These are phyloP conservation scores for Cytospora piceicola DNA, from an alignment of 2,329 filamentous ascomycete species.

Conservation along the genomic window DNA sequence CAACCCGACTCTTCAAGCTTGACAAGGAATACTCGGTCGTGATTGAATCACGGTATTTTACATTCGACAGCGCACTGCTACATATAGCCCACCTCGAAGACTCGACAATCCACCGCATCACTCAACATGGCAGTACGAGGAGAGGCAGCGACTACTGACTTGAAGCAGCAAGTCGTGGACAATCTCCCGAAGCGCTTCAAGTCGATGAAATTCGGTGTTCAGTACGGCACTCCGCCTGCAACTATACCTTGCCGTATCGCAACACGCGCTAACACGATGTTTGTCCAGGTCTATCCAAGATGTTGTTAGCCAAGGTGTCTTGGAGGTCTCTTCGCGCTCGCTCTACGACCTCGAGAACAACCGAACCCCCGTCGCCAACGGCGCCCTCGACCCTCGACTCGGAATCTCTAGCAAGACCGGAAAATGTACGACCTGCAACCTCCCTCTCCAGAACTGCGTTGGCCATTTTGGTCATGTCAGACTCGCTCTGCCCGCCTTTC, in stretches of 20 bases:
- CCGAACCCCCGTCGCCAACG: constrained; percentile 76
- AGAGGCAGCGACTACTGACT: constrained; percentile 39
- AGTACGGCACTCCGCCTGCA: constrained; percentile 56
- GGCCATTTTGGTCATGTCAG: constrained; percentile 95
- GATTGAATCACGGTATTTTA: not conserved
- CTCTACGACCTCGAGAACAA: constrained; percentile 83
- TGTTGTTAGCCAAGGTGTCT: constrained; percentile 91
- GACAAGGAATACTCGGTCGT: constrained; percentile 7
- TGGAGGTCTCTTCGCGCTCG: constrained; percentile 91
- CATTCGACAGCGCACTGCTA: not conserved
- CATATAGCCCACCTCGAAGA: not conserved
- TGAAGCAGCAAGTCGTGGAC: constrained; percentile 90
- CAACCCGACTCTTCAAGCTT: constrained; percentile 4
- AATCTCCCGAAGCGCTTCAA: constrained; percentile 89
- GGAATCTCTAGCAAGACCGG: constrained; percentile 85
- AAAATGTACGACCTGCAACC: constrained; percentile 80
- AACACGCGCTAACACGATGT: not conserved
- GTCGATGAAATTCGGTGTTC: constrained; percentile 90
- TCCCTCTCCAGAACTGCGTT: constrained; percentile 81
- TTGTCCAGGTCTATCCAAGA: constrained; percentile 78
- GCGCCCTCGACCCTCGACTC: constrained; percentile 85
- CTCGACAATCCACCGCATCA: not conserved
- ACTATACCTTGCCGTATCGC: constrained; percentile 17
- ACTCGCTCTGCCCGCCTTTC: constrained; percentile 88
- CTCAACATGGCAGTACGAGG: constrained; percentile 32